Evolutionary conservation across 306 rosid genomes (phyloP), one percentile per base, ranked within the genome.

Genomic region (Vicia sativa): DNA sequence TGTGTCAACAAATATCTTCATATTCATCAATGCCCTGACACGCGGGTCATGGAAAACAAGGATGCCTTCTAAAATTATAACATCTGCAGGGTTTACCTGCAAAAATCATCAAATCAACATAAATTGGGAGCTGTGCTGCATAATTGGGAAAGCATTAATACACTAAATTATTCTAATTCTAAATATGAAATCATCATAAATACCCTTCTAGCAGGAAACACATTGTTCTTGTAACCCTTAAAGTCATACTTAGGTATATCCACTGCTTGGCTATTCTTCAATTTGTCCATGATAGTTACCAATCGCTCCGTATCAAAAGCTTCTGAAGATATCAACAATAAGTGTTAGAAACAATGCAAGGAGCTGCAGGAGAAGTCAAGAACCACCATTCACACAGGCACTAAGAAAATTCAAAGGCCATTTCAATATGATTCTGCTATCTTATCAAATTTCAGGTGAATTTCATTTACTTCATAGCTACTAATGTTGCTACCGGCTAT

Each of bases 1-100:
- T 95, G 99, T 95, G 81, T 95, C 99, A 28, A 95, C 99, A 89
- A 95, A 95, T 82, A 95, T 95, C 91, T 95, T 95, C 99, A 95
- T 95, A 73, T 88, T 90, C 97, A 91, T 87, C 91, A 91, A 80
- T 71, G 83, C 91, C 31, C 99, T 90, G 6, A 95, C 86, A 34
- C 92, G 91, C 12, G 96, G 92, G 69, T 95, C 99, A 80, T 91
- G 99, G 81, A 95, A 95, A 68, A 89, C 72, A 70, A 95, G 99
- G 76, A 95, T 95, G 71, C 99, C 99, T 84, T 91, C 99, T 89
- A 95, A 85, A 78, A 95, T 80, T 60, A 91, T 88, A 62, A 95
- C 99, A 80, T 91, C 97, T 19, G 99, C 84, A 62, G 97, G 97
- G 77, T 91, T 95, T 70, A 95, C 90, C 99, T 93, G 81, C 70